Base-by-base conservation (phyloP, 2,329 filamentous ascomycete species). In the Tolypocladium capitatum region DNA sequence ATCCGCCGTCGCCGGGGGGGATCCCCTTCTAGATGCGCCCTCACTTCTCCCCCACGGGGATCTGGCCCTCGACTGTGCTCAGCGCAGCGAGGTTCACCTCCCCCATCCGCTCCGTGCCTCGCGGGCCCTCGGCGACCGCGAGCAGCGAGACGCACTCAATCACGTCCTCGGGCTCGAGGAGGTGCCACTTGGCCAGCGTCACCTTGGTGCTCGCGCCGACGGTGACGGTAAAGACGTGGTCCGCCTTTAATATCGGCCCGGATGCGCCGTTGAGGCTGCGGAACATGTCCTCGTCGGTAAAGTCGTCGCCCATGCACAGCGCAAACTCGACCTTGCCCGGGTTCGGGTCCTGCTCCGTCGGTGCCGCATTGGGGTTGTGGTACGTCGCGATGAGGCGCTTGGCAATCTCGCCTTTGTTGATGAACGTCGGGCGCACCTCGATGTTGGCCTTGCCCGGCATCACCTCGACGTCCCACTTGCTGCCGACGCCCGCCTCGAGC, bases 221-320 rank as follows among this genome's bases (percentile, higher is more conserved):
- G 0, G 89, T 95, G 40, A 94, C 87, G 2, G 88, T 87, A 67
- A 94, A 97, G 52, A 94, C 79, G 59, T 89, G 79, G 33, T 87
- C 70, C 16, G 61, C 53, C 62, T 66, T 67, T 53, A 60, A 75
- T 64, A 67, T 81, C 60, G 59, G 75, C 63, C 69, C 74, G 2
- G 71, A 74, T 5, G 76, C 63, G 1, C 68, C 71, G 57, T 81
- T 81, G 41, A 97, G 75, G 14, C 88, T 83, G 48, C 87, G 85
- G 78, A 97, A 97, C 80, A 83, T 82, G 83, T 94, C 91, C 75
- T 98, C 92, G 62, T 98, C 92, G 6, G 92, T 98, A 57, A 92
- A 94, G 60, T 98, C 92, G 64, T 98, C 92, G 38, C 92, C 92
- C 51, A 90, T 70, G 65, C 92, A 98, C 46, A 97, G 74, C 11